Evolutionary conservation across 257 asterid species (phyloP), one percentile per base, ranked within the genome.

Genomic region (Avicennia marina): DNA sequence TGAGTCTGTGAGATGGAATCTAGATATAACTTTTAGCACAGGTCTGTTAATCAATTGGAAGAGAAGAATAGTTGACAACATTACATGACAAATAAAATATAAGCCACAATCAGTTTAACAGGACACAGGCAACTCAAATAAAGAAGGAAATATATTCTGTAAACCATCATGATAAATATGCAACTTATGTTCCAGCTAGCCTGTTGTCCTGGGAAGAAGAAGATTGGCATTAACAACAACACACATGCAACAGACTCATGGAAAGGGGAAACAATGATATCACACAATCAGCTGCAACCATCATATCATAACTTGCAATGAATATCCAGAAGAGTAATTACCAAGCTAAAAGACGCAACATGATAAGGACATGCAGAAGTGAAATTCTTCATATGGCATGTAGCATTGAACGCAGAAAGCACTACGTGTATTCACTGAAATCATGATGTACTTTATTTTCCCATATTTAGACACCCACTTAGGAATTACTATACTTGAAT

Each of bases 1-100:
- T 18, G 33, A n/a, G n/a, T n/a, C n/a, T n/a, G 8, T 32, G 39
- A 49, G n/a, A 32, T 32, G 36, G 25, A 60, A 59, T 0, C 60
- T 50, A 12, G 25, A 60, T 45, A 34, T 13, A 52, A 56, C 54
- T 20, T 6, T 43, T 58, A 54, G 27, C 40, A 51, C 33, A 16
- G 22, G 21, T 17, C 17, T 22, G 40, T 36, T 47, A 24, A 40
- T 51, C 24, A 13, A 39, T 58, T 46, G 34, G 22, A 57, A 27
- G 21, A n/a, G 53, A 39, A 59, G 41, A 49, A 18, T 11, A 52
- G 51, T 16, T 10, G 16, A 46, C 24, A 20, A 24, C 24, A 44
- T 21, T 25, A 13, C 19, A 13, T 8, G 51, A 38, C 40, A 24
- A 24, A 60, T 26, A 15, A 47, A 56, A 32, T 6, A 29, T 17